Conservation (phyloP, 306 rosid genomes). For the Rosa rugosa region DNA sequence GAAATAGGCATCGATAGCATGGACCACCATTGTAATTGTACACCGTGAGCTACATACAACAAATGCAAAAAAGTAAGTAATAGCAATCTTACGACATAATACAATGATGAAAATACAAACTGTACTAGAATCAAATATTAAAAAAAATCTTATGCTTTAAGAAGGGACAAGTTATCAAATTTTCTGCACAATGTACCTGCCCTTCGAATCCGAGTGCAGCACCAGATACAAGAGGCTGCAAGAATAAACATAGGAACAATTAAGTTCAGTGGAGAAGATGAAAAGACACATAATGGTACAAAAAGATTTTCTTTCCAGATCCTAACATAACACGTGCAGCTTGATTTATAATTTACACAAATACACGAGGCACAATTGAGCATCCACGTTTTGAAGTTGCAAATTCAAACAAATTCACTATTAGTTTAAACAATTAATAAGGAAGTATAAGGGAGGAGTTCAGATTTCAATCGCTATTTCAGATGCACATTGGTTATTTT, state of each 20-base stretch:
- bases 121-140: slow-evolving; percentile 1
- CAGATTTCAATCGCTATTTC: neutral
- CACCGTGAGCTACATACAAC: slow-evolving; percentile 75
- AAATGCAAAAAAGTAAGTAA: slow-evolving; percentile 3
- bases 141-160: neutral
- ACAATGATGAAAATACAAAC: slow-evolving; percentile 5
- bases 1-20: slow-evolving; percentile 91
- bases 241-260: slow-evolving; percentile 26
- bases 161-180: slow-evolving; percentile 9
- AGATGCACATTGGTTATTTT: neutral
- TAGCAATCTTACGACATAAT: neutral
- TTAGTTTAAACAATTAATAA: too few species aligned
- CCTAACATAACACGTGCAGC: neutral
- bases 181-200: slow-evolving; percentile 57
- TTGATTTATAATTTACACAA: neutral
- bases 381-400: neutral
- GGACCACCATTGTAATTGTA: slow-evolving; percentile 88
- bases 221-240: slow-evolving; percentile 99
- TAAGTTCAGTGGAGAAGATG: slow-evolving; percentile 12
- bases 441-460: neutral
- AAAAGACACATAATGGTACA: neutral
- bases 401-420: neutral
- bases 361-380: too few species aligned
- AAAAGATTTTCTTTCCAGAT: neutral
- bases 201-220: slow-evolving; percentile 98